phyloP scores from a whole-genome alignment of 352 stramenopile genomes.

The Globisporangium radiosum region DNA sequence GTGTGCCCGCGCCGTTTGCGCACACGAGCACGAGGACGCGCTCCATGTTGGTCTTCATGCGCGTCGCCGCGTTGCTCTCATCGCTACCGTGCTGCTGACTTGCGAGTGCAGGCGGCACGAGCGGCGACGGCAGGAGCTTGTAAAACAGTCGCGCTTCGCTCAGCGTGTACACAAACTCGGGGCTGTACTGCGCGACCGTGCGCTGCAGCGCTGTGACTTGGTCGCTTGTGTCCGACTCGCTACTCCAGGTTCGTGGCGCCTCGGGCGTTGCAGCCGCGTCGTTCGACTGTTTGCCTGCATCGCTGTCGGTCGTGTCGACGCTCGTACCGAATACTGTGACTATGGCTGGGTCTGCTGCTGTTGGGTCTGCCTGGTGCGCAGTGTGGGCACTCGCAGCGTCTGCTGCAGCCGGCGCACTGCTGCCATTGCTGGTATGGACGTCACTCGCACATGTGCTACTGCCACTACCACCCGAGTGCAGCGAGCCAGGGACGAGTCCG shows the following conservation, averaged over 20 bases:
- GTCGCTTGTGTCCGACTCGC: too few species aligned
- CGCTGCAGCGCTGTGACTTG: slow-evolving; percentile 7
- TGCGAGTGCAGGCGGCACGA: slow-evolving; percentile 4
- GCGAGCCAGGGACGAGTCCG: slow-evolving; percentile 31
- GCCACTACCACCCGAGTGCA: slow-evolving; percentile 16
- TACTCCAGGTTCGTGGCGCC: background rate
- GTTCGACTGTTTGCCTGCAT: slow-evolving; percentile 1
- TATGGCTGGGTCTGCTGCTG: too few species aligned
- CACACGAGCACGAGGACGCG: slow-evolving; percentile 42
- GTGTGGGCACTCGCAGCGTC: too few species aligned
- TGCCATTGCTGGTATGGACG: background rate
- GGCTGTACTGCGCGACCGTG: slow-evolving; percentile 21
- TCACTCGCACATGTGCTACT: background rate
- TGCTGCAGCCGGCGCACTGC: background rate
- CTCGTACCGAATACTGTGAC: background rate
- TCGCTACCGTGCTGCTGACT: background rate
- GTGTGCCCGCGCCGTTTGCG: slow-evolving; percentile 39
- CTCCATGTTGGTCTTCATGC: slow-evolving; percentile 21
- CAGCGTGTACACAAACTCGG: slow-evolving; percentile 47
- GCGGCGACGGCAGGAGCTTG: slow-evolving; percentile 26
- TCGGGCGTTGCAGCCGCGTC: slow-evolving; percentile 6
- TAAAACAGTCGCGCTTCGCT: slow-evolving; percentile 50
- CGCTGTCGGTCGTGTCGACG: background rate
- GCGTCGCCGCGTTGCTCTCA: background rate
- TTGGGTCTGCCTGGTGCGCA: too few species aligned